Percentiles rank a stretch among this genome's conserved stretches.
phyloP scores from a whole-genome alignment of 768 basidiomycete genomes.

The Imleria badia region DNA sequence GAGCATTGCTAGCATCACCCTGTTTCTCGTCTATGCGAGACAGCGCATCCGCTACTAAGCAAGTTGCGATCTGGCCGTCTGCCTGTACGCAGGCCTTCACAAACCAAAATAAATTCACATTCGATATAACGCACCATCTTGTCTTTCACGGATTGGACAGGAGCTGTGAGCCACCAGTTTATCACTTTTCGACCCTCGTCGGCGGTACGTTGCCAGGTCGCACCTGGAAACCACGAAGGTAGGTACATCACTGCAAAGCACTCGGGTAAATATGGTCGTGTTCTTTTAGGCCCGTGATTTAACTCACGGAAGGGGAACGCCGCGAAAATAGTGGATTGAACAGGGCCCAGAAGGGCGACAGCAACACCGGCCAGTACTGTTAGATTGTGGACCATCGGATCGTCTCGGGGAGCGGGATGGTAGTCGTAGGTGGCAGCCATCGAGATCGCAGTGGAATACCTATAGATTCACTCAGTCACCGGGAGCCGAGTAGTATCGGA shows the following conservation, averaged over 20 bases:
- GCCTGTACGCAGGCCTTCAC: not conserved
- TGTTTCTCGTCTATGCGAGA: not conserved
- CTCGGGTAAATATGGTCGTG: not conserved
- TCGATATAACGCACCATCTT: not conserved
- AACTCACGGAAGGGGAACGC: constrained; percentile 10
- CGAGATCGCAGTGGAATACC: constrained; percentile 7
- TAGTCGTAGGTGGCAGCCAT: constrained; percentile 13
- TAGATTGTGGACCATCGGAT: constrained; percentile 10
- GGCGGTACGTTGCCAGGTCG: constrained; percentile 1
- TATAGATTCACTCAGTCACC: not conserved
- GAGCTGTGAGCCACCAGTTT: constrained; percentile 3
- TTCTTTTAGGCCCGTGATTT: not conserved
- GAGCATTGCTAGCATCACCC: not conserved
- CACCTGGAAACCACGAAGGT: constrained; percentile 7
- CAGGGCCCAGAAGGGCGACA: not conserved
- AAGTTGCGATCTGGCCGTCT: not conserved
- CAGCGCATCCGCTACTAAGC: constrained; percentile 7
- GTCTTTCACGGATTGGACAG: not conserved
- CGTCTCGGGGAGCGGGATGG: constrained; percentile 4
- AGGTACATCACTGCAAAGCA: constrained; percentile 2
- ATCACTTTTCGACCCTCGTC: not conserved
- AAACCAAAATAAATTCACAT: not conserved
- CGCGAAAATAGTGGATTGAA: not conserved
- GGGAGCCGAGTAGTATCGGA: not conserved
- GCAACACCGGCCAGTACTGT: not conserved